phyloP scores from a whole-genome alignment of 306 rosid species.

The Adenanthera pavonina region DNA sequence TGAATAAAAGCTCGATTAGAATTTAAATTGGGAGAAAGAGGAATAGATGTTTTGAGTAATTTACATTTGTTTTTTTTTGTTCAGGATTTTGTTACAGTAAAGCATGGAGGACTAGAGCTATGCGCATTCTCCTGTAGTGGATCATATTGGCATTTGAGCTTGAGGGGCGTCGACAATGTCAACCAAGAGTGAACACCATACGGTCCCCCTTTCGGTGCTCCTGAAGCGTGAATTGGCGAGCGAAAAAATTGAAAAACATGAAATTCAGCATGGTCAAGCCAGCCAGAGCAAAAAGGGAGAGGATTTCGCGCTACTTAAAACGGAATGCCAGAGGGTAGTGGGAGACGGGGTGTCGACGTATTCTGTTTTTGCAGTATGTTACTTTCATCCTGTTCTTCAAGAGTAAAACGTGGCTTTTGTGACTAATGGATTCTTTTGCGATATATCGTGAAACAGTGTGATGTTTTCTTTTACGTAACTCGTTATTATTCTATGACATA shows the following conservation, averaged over 20 bases:
- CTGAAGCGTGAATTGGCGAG: constrained; percentile 86
- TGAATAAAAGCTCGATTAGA: constrained; percentile 20
- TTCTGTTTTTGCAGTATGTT: constrained; percentile 90
- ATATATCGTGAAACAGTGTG: background rate
- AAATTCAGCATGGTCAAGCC: constrained; percentile 83
- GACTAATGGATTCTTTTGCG: background rate
- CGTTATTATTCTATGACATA: constrained; percentile 9
- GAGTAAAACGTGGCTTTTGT: constrained; percentile 5
- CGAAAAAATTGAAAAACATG: constrained; percentile 94
- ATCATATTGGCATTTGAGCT: constrained; percentile 30
- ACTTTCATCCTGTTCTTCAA: background rate
- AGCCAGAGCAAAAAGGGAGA: constrained; percentile 96
- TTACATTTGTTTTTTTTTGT: constrained; percentile 33
- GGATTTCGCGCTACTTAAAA: constrained; percentile 79
- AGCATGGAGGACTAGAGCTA: constrained; percentile 34
- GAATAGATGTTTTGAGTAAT: constrained; percentile 1
- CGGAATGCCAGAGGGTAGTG: constrained; percentile 88
- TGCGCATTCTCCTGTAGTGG: background rate
- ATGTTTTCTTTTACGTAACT: background rate
- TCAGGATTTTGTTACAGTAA: constrained; percentile 42
- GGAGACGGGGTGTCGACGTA: constrained; percentile 91
- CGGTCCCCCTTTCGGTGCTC: constrained; percentile 90
- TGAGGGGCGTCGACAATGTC: constrained; percentile 58
- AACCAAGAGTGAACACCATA: constrained; percentile 74
- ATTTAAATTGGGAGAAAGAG: constrained; percentile 14